Conservation (phyloP, 192 early-diverging fungal species). For the Phycomyces nitens region DNA sequence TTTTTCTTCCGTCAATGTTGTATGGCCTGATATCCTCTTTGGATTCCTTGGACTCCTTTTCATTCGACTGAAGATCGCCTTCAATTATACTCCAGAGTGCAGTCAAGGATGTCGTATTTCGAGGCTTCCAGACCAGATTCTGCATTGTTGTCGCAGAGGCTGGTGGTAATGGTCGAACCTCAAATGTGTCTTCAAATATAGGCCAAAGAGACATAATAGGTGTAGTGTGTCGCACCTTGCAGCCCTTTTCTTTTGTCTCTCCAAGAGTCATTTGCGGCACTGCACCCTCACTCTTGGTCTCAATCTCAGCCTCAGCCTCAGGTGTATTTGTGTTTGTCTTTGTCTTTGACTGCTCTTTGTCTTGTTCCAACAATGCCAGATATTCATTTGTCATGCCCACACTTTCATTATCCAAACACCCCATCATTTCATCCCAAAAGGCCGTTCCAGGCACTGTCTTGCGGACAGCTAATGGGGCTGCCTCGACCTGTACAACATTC, state of each 20-base stretch:
- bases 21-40: too few relatives aligned
- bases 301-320: too few relatives aligned
- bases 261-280: neutral
- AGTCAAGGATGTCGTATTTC: neutral
- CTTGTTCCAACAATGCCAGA: neutral
- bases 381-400: neutral
- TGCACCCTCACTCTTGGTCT: too few relatives aligned
- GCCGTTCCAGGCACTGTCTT: neutral
- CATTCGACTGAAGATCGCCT: neutral
- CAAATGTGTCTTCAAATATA: neutral
- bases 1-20: neutral
- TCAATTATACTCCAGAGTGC: neutral
- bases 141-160: neutral
- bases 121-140: neutral
- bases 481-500: neutral
- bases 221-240: neutral
- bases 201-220: conserved; percentile 1
- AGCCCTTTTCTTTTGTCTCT: neutral
- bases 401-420: neutral
- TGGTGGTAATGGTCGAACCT: neutral
- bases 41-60: too few relatives aligned
- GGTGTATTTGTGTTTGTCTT: too few relatives aligned
- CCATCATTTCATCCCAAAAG: neutral
- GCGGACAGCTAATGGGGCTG: neutral
- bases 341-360: neutral